Percentiles rank a stretch among this genome's conserved stretches.
Evolutionary conservation across 768 basidiomycete genomes (phyloP).

Genomic region (Psilocybe tampanensis): DNA sequence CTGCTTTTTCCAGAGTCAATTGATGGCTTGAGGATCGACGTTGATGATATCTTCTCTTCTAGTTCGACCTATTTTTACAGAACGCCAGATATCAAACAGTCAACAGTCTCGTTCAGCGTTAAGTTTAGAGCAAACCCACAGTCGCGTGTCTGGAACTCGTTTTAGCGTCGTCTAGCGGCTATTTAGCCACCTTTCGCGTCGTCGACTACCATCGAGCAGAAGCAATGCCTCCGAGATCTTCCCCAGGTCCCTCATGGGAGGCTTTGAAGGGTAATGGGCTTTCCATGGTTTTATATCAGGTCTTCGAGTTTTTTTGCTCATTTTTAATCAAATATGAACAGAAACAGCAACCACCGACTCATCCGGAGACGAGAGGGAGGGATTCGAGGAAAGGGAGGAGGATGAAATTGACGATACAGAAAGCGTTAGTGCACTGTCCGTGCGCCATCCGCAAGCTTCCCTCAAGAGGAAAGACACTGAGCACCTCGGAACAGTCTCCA

Average conservation of each 20-base stretch:
- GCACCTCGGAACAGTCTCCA: not conserved
- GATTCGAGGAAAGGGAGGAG: not conserved
- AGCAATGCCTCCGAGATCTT: not conserved
- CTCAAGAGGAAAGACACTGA: slow-evolving; percentile 3
- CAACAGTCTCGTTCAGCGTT: no score
- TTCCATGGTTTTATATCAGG: not conserved
- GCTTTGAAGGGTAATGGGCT: not conserved
- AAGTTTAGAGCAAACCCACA: no score
- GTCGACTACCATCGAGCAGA: not conserved
- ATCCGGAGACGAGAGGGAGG: not conserved
- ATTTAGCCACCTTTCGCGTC: no score
- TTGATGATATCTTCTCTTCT: no score
- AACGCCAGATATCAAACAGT: no score
- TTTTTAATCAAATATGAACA: not conserved
- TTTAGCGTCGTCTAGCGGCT: no score
- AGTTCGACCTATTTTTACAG: no score
- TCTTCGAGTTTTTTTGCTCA: not conserved
- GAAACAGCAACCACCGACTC: not conserved
- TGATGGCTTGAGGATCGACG: no score
- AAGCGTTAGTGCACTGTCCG: not conserved
- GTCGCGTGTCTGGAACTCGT: no score
- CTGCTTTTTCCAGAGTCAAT: no score
- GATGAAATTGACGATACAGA: not conserved
- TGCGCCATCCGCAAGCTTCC: not conserved
- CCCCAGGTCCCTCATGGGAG: not conserved